Evolutionary conservation across 257 asterid species (phyloP), one percentile per base, ranked within the genome.

Genomic region (Solanum neorickii): DNA sequence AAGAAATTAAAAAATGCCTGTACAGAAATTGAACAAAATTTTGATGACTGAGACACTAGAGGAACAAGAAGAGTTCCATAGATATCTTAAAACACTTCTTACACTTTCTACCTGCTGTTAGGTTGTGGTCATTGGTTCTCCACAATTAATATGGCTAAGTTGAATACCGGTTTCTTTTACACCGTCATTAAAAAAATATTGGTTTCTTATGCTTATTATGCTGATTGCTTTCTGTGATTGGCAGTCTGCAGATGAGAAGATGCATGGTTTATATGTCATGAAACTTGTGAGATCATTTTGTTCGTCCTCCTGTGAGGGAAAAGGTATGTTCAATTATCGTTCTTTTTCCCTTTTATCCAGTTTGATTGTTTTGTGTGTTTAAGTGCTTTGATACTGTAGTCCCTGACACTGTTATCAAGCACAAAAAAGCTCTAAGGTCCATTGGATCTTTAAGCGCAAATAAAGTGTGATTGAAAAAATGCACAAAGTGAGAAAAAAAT

Each of bases 251-350:
- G 98, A 95, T 87, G 98, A 95, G 91, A 97, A 96, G 92, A 90
- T 96, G 93, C 94, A 70, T 84, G 99, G 99, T 83, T 90, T 96
- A 35, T 90, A 93, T 91, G 87, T 96, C 88, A 92, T 95, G 99
- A 97, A 95, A 93, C 94, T 97, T 89, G 98, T 96, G 89, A 94
- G 99, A 84, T 95, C 98, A 72, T 97, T 97, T 87, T 97, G 99
- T 91, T 85, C 93, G 49, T 93, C 99, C 49, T 89, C 94, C 47
- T 88, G 84, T 77, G 98, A 93, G 74, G 89, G 87, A 69, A 88
- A 92, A 88, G 92, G 98, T 93, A 88, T 73, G 49, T 44, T 56
- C 47, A 80, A 66, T 73, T 85, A 56, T 60, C 41, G 42, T 56
- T 89, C 86, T 83, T 82, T 89, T 87, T 33, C 27, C 49, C 89